A percentile compares a stretch with the other conserved stretches of the same genome.
phyloP scores from a whole-genome alignment of 352 stramenopile genomes.

The Globisporangium irregulare region DNA sequence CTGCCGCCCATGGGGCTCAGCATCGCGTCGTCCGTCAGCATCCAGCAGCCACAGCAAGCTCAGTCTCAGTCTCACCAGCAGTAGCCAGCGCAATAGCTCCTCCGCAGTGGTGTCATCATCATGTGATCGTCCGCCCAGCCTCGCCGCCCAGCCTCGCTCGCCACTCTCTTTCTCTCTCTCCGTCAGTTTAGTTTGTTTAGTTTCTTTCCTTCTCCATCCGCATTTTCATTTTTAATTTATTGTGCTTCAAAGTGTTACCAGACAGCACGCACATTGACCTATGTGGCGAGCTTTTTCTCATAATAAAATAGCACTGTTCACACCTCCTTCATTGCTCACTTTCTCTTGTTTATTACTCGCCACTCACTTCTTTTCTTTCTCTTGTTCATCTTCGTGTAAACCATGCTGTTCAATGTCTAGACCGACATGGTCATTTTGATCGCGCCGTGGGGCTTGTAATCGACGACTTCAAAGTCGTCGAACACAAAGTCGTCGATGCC shows the following conservation, averaged over 20 bases:
- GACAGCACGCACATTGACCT: not conserved
- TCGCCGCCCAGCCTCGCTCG: not conserved
- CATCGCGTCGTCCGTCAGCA: constrained; percentile 49
- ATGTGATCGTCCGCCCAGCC: not conserved
- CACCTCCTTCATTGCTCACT: not conserved
- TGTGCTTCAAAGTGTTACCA: not conserved
- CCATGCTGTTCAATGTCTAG: constrained; percentile 20
- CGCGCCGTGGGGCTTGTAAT: constrained; percentile 94
- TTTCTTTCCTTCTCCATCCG: not conserved
- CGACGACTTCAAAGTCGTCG: constrained; percentile 95
- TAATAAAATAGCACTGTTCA: not conserved
- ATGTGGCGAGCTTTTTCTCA: not conserved
- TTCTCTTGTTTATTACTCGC: not conserved
- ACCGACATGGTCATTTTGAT: constrained; percentile 99
- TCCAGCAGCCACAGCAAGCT: constrained; percentile 33
- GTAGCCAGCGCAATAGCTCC: constrained; percentile 16
- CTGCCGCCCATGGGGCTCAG: constrained; percentile 66
- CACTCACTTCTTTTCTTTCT: not conserved
- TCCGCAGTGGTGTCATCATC: not conserved
- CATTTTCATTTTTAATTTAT: not conserved
- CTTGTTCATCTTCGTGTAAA: not conserved
- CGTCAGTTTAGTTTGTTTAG: not conserved
- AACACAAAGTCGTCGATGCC: constrained; percentile 97
- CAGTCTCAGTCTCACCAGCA: constrained; percentile 21
- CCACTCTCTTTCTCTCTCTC: not conserved